phyloP scores from a whole-genome alignment of 805 yeast species.

The Candida krabiensis region DNA sequence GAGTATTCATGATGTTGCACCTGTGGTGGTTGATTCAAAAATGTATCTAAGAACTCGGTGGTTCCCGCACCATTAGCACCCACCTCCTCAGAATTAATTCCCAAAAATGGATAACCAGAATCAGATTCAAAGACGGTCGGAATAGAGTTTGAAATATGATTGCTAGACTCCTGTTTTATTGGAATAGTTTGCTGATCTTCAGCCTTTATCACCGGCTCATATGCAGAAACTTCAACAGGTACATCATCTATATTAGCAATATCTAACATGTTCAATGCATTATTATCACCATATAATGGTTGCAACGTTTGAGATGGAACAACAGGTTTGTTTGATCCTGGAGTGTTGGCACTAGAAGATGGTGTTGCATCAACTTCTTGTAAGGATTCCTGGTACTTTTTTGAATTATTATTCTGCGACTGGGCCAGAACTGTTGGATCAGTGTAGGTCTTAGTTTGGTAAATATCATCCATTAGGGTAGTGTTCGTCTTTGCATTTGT shows the following conservation, averaged over 20 bases:
- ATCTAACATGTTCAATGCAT: background rate
- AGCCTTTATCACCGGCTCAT: background rate
- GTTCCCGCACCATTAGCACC: background rate
- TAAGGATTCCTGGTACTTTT: background rate
- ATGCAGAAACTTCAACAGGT: background rate
- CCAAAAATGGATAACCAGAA: background rate
- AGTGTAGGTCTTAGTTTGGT: constrained; percentile 33
- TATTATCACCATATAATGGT: background rate
- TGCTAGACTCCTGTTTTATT: background rate
- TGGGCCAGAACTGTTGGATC: constrained; percentile 9
- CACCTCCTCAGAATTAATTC: background rate
- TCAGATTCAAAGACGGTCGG: background rate
- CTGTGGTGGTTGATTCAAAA: background rate
- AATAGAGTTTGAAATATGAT: background rate
- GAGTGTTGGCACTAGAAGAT: background rate
- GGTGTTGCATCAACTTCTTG: background rate
- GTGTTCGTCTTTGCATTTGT: constrained; percentile 34
- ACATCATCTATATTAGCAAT: background rate
- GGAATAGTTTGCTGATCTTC: background rate
- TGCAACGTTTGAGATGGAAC: background rate
- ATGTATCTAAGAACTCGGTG: background rate
- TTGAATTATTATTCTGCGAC: background rate
- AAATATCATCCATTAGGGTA: constrained; percentile 34
- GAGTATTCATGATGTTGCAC: too few species aligned
- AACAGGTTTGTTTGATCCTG: background rate